Base-by-base conservation (phyloP, 2,329 filamentous ascomycete species). In the Parascedosporium putredinis region DNA sequence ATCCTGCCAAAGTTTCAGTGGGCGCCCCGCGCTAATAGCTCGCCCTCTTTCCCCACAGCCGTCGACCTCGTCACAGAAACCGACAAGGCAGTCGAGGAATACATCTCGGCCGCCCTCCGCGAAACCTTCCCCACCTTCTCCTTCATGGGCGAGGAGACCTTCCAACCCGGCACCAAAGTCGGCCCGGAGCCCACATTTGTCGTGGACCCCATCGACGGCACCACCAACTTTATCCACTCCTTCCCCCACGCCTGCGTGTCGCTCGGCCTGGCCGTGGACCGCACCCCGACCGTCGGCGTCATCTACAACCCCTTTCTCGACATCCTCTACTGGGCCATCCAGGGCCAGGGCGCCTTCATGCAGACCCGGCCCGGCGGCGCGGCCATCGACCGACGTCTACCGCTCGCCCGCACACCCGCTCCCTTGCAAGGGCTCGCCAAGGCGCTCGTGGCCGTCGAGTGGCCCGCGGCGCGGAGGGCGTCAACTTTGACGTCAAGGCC, bases 141-240 rank as follows among this genome's bases (percentile, higher is more conserved):
- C 55, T 87, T 88, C 64, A 79, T 88, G 63, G 84, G 84, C 61
- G 84, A 88, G 62, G 86, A 91, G 67, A 88, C 85, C 24, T 85
- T 88, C 69, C 72, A 80, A 54, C 76, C 83, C 1, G 84, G 84
- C 57, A 70, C 72, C 53, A 68, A 65, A 40, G 70, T 91, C 44
- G 83, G 79, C 0, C 64, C 73, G 25, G 74, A 74, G 14, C 86
- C 86, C 2, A 91, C 86, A 40, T 90, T 90, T 67, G 77, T 90
- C 60, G 82, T 86, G 56, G 86, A 91, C 62, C 86, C 86, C 42
- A 89, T 91, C 57, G 86, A 91, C 67, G 86, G 84, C 60, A 89
- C 80, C 5, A 88, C 83, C 47, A 90, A 90, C 72, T 89, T 91
- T 60, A 77, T 90, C 44, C 86, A 90, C 66, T 77, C 76, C 18